Evolutionary conservation across 2,329 filamentous ascomycete genomes (phyloP), one percentile per base, ranked within the genome.

Genomic region (Aspergillus ustus): DNA sequence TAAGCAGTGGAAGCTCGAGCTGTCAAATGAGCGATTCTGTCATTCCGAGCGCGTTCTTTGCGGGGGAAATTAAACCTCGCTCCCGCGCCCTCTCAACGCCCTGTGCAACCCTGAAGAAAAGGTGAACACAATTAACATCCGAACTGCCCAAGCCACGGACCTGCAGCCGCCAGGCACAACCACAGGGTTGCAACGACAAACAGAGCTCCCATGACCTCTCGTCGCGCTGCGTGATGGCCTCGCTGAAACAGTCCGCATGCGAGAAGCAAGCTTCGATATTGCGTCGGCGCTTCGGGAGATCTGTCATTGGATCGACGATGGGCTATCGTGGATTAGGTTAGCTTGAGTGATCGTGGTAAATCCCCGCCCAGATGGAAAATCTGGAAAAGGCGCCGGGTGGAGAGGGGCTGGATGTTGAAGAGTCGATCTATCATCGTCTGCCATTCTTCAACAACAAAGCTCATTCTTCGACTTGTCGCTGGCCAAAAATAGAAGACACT

Each of bases 181-280:
- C 15, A 15, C 34, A 37, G 34, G 25, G 25, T 52, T 52, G 45
- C 43, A 54, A 22, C 29, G 17, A n/a, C 2, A 49, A 58, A 48
- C 29, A 11, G 49, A n/a, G 31, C 40, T 25, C 48, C 45, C 59
- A 54, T 25, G 13, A 37, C 60, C 55, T 54, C n/a, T 62, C 60
- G 48, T 62, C 25, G 17, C 40, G 20, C 43, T 34, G 43, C 54
- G 34, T 31, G 31, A 45, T 28, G 37, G 5, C 44, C 1, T 9
- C 25, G 20, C 25, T 62, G 60, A 62, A 58, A 62, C 60, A 58
- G 34, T 19, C 28, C 22, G 15, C n/a, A 44, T 58, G 54, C 54
- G 13, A 51, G 25, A 22, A 51, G 55, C 44, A 49, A 31, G 29
- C 31, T 40, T 49, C 45, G 20, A 60, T 57, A 61, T 58, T 62